A percentile compares a stretch with the other conserved stretches of the same genome.
Conservation (phyloP, 1,139 yeast genomes). For the Pichia norvegensis region DNA sequence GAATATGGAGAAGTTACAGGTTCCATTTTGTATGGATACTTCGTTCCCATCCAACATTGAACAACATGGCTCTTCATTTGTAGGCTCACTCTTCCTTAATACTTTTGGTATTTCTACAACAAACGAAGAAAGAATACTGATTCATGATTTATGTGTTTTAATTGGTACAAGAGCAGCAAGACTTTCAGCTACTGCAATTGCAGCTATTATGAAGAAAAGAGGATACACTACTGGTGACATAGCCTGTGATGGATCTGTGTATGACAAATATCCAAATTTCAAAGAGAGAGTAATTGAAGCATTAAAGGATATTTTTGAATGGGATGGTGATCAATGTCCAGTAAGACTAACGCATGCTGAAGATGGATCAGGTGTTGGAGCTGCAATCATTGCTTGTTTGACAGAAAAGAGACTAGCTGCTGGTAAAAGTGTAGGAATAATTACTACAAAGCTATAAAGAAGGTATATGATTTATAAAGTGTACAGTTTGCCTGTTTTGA, state of each 20-base stretch:
- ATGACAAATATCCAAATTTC: conserved; percentile 88
- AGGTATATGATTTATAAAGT: neutral
- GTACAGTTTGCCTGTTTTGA: neutral
- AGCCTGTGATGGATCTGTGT: conserved; percentile 97
- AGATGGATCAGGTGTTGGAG: conserved; percentile 98
- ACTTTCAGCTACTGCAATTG: conserved; percentile 89
- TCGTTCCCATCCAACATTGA: conserved; percentile 82
- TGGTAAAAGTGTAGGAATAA: conserved; percentile 64
- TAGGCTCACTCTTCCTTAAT: conserved; percentile 54
- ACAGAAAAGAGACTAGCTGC: conserved; percentile 67
- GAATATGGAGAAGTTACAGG: conserved; percentile 48
- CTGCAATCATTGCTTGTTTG: conserved; percentile 93
- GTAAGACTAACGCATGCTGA: conserved; percentile 82
- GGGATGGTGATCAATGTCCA: conserved; percentile 65
- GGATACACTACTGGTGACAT: conserved; percentile 66
- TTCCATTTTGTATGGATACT: conserved; percentile 74
- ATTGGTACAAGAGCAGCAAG: conserved; percentile 92
- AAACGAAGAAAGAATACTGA: conserved; percentile 69
- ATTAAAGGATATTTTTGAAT: conserved; percentile 80
- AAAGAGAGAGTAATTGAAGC: conserved; percentile 84
- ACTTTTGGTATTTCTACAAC: conserved; percentile 60
- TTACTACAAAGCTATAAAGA: neutral
- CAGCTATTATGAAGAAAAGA: conserved; percentile 88
- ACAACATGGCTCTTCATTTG: conserved; percentile 71
- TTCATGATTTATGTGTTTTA: conserved; percentile 77